Evolutionary conservation across 2,329 filamentous ascomycete species (phyloP), one percentile per base, ranked within the genome.

Genomic region (Sporothrix mexicana): DNA sequence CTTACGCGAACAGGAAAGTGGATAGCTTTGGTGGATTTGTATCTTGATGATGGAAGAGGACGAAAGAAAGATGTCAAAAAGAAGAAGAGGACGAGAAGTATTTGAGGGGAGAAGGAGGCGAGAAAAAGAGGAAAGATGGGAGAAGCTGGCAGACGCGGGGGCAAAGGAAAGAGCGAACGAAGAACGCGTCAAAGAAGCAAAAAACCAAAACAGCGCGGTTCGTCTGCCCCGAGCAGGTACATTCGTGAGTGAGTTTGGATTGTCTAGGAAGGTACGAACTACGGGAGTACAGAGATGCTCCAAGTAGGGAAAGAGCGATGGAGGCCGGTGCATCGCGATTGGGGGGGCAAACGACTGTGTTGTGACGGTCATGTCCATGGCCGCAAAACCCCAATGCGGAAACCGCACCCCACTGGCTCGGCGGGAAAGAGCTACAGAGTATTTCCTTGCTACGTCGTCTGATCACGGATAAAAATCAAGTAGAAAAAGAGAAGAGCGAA

Each of bases 1-100:
- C 73, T 74, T 72, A 73, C 71, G 69, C 71, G 45, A 74, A 73
- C 53, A 51, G 71, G 71, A 69, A 69, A 66, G 67, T 69, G 67
- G 67, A 59, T 68, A 47, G 51, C 20, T 47, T 66, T 45, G 45
- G 3, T 36, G 30, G 30, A 36, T 36, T 36, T 36, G 64, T 51
- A 36, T 67, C 25, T 51, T 66, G 15, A 20, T 57, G 67, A n/a
- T 49, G 51, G 1, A 17, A 47, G 53, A 67, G 30, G 45, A 55
- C 15, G 45, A 17, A 45, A 64, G 25, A 4, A 25, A 17, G 36
- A 36, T 61, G 2, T 43, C 20, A 36, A 41, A 41, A 49, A 30
- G 67, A 53, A 47, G 23, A 36, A 51, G 23, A n/a, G 45, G 36
- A 62, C 13, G 10, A 49, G 8, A n/a, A 23, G 7, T 49, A 25